A percentile compares a stretch with the other conserved stretches of the same genome.
Evolutionary conservation across 345 rosid species (phyloP).

Genomic region (Raphanus raphanistrum): DNA sequence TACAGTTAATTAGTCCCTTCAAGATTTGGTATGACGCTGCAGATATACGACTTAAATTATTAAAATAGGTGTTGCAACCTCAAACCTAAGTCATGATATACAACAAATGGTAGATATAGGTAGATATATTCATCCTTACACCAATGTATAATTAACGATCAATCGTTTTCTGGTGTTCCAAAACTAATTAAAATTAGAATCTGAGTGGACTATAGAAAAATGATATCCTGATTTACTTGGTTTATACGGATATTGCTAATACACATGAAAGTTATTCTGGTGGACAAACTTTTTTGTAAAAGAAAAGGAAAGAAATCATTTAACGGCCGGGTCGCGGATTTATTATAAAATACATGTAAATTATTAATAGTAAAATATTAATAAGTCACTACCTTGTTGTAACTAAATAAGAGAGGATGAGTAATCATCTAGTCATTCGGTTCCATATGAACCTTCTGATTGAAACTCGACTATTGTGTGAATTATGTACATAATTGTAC

Average conservation of each 20-base stretch:
- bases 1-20: not conserved
- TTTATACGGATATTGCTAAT: not conserved
- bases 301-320: too few relatives aligned
- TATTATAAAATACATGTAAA: not conserved
- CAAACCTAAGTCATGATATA: not conserved
- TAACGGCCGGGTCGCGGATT: not conserved
- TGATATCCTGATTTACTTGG: constrained; percentile 2
- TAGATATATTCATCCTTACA: not conserved
- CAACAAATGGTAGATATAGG: not conserved
- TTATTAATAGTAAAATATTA: too few relatives aligned
- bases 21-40: not conserved
- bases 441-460: too few relatives aligned
- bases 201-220: not conserved
- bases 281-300: too few relatives aligned
- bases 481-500: too few relatives aligned
- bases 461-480: too few relatives aligned
- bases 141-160: not conserved
- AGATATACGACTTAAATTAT: not conserved
- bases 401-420: too few relatives aligned
- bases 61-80: not conserved
- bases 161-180: not conserved
- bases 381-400: too few relatives aligned
- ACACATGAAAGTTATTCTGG: not conserved
- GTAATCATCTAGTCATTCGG: too few relatives aligned
- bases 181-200: not conserved